Conservation (phyloP, 148 eudicot genomes). For the Rhododendron henanense region DNA sequence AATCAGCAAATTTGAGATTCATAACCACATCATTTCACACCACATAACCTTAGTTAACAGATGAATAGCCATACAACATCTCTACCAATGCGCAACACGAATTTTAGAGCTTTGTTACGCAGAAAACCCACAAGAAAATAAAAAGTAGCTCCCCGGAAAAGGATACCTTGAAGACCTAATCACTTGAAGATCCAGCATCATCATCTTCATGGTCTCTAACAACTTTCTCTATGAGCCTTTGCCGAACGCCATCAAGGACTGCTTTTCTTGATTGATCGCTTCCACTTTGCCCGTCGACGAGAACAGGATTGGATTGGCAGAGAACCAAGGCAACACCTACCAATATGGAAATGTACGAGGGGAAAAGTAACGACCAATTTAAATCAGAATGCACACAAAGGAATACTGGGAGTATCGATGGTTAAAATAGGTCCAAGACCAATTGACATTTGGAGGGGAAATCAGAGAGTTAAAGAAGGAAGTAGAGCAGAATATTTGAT, state of each 20-base stretch:
- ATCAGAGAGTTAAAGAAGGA: neutral
- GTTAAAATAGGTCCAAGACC: neutral
- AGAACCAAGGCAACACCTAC: slow-evolving; percentile 81
- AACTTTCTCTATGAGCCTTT: slow-evolving; percentile 42
- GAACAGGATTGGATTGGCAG: slow-evolving; percentile 90
- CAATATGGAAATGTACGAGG: slow-evolving; percentile 3
- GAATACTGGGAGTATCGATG: too few relatives aligned
- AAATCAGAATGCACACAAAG: neutral
- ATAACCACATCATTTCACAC: neutral
- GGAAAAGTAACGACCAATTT: neutral
- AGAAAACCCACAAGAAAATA: neutral
- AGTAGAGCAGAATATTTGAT: too few relatives aligned
- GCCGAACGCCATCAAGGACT: slow-evolving; percentile 58
- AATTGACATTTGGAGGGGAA: neutral
- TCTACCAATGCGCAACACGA: neutral
- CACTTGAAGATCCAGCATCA: slow-evolving; percentile 64
- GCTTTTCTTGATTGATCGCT: slow-evolving; percentile 55
- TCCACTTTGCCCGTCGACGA: slow-evolving; percentile 66
- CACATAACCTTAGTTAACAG: neutral
- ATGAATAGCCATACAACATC: neutral
- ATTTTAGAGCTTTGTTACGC: neutral
- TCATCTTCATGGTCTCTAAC: slow-evolving; percentile 58
- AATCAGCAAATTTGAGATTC: neutral
- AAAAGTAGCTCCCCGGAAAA: neutral
- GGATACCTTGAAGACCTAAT: slow-evolving; percentile 28